Evolutionary conservation across 2,329 filamentous ascomycete species (phyloP).

Genomic region (Macroventuria anomochaeta): DNA sequence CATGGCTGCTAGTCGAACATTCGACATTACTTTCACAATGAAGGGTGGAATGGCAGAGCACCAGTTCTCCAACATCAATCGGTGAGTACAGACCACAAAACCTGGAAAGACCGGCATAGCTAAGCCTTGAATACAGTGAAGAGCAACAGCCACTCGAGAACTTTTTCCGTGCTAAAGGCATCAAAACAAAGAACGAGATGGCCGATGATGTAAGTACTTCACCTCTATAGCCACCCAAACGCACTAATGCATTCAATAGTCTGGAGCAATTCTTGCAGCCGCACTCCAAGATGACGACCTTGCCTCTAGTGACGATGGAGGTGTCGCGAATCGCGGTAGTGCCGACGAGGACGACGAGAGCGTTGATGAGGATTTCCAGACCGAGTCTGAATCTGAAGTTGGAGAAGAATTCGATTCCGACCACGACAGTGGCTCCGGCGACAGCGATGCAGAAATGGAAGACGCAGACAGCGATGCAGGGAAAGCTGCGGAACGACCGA

Average conservation of each 20-base stretch:
- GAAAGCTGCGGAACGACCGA: constrained; percentile 62
- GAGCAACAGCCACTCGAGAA: constrained; percentile 95
- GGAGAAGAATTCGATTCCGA: constrained; percentile 94
- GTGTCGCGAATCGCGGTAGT: constrained; percentile 79
- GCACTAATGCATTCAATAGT: constrained; percentile 48
- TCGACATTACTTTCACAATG: constrained; percentile 92
- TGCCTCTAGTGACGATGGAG: constrained; percentile 77
- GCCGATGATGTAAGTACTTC: constrained; percentile 79
- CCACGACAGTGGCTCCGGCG: constrained; percentile 83
- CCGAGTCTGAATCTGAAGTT: constrained; percentile 90
- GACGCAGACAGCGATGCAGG: constrained; percentile 65
- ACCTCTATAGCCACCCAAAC: neutral
- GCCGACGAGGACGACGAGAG: constrained; percentile 97
- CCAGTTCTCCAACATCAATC: constrained; percentile 99
- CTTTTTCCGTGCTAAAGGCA: constrained; percentile 94
- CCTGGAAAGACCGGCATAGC: constrained; percentile 8
- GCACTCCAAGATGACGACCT: constrained; percentile 85
- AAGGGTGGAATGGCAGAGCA: constrained; percentile 87
- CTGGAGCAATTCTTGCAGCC: constrained; percentile 71
- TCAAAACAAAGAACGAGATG: constrained; percentile 98
- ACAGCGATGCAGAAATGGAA: constrained; percentile 68
- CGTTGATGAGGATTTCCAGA: constrained; percentile 93
- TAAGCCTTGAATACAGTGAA: constrained; percentile 61
- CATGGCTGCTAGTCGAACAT: constrained; percentile 91
- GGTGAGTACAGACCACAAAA: constrained; percentile 54